These are phyloP conservation scores for Lantana camara DNA, from an alignment of 257 asterid species.

Conservation along the genomic window DNA sequence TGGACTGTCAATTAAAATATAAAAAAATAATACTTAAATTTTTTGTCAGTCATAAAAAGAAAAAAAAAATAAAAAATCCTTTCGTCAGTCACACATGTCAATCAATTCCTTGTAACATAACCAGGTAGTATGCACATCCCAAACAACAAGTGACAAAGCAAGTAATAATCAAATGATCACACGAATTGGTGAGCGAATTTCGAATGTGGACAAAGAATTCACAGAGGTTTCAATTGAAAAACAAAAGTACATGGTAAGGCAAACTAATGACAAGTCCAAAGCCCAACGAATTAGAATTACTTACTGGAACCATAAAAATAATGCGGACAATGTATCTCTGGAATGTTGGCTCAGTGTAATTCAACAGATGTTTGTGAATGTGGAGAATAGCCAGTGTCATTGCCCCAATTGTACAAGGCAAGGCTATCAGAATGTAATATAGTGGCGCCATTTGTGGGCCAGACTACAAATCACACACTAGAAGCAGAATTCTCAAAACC, in stretches of 20 bases:
- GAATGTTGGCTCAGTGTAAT: slow-evolving; percentile 92
- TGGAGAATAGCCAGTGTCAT: slow-evolving; percentile 70
- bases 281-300: slow-evolving; percentile 29
- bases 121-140: not conserved
- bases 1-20: too few species aligned
- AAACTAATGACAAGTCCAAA: not conserved
- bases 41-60: not conserved
- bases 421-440: slow-evolving; percentile 72
- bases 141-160: not conserved
- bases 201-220: not conserved
- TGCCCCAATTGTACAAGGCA: slow-evolving; percentile 91
- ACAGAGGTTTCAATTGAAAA: slow-evolving; percentile 4
- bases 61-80: not conserved
- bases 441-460: slow-evolving; percentile 72
- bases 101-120: slow-evolving; percentile 12
- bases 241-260: not conserved
- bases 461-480: slow-evolving; percentile 25
- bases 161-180: slow-evolving; percentile 3
- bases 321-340: slow-evolving; percentile 97
- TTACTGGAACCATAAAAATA: slow-evolving; percentile 98
- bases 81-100: slow-evolving; percentile 2
- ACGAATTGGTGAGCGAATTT: not conserved
- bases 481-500: slow-evolving; percentile 21
- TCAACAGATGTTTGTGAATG: slow-evolving; percentile 86
- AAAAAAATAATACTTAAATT: too few species aligned